phyloP scores from a whole-genome alignment of 768 basidiomycete genomes.

The Clavulina sp. region DNA sequence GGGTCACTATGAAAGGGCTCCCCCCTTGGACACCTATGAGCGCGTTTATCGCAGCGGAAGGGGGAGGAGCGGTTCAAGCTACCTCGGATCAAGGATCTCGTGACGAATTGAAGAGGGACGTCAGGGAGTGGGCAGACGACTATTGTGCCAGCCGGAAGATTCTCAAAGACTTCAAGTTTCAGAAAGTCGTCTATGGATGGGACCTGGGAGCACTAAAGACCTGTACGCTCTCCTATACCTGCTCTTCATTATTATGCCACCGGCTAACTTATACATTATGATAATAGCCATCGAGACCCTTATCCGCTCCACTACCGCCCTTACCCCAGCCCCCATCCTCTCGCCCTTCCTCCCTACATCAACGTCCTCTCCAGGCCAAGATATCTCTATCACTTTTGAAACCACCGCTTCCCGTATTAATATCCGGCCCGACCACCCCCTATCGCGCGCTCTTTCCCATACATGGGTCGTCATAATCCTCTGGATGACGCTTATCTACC shows the following conservation, averaged over 20 bases:
- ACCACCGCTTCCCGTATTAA: slow-evolving; percentile 32
- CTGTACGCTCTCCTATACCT: neutral
- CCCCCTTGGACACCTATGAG: too few relatives aligned
- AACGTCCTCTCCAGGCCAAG: slow-evolving; percentile 17
- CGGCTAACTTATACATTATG: neutral
- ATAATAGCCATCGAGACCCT: slow-evolving; percentile 21
- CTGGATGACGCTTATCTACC: slow-evolving; percentile 53
- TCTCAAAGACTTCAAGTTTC: slow-evolving; percentile 64
- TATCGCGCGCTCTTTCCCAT: slow-evolving; percentile 52
- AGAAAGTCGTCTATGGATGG: slow-evolving; percentile 55
- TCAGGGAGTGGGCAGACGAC: slow-evolving; percentile 69
- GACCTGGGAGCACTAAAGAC: slow-evolving; percentile 25
- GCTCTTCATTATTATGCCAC: too few relatives aligned
- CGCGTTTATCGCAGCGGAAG: too few relatives aligned
- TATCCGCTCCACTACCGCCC: slow-evolving; percentile 22
- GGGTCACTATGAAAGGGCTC: too few relatives aligned
- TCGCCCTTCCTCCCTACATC: slow-evolving; percentile 14
- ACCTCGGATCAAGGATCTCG: slow-evolving; percentile 4
- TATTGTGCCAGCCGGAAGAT: slow-evolving; percentile 54
- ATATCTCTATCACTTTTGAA: slow-evolving; percentile 36
- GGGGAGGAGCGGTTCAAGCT: too few relatives aligned
- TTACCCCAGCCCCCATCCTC: slow-evolving; percentile 10
- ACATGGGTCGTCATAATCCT: slow-evolving; percentile 54
- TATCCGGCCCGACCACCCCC: slow-evolving; percentile 45
- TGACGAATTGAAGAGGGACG: slow-evolving; percentile 4